Conservation (phyloP, 2,329 filamentous ascomycete genomes). For the Trichophyton mentagrophytes region DNA sequence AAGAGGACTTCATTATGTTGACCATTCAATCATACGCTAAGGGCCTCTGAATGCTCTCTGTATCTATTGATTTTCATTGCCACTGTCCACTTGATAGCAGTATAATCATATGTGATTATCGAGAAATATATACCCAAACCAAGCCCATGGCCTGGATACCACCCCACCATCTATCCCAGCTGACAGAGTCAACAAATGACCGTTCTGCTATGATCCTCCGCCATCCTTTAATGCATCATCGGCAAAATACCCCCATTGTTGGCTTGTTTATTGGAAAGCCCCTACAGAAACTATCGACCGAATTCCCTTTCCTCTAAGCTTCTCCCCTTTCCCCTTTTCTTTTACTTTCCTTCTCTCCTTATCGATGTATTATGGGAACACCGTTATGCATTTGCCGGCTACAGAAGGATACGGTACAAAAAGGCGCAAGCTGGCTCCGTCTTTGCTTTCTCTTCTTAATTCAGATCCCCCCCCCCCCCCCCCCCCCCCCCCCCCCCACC, state of each 20-base stretch:
- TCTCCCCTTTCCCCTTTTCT: neutral
- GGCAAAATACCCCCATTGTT: neutral
- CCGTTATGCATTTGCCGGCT: neutral
- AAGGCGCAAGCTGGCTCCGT: constrained; percentile 2
- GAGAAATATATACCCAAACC: neutral
- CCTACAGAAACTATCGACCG: neutral
- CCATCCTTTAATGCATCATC: neutral
- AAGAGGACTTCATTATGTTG: constrained; percentile 50
- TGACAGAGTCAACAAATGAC: neutral
- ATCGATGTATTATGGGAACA: constrained; percentile 2
- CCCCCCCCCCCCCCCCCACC: no score
- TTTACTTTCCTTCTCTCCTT: neutral
- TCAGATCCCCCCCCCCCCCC: neutral
- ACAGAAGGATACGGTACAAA: neutral
- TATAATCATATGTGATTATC: neutral
- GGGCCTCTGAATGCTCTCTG: neutral
- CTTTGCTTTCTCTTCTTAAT: neutral
- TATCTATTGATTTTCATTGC: neutral
- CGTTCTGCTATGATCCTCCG: neutral
- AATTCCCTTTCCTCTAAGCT: neutral
- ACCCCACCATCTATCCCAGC: neutral
- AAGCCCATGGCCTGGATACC: neutral
- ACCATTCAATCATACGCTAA: constrained; percentile 23
- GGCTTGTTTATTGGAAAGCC: neutral
- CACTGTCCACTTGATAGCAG: neutral